These are phyloP conservation scores for Haberlea rhodopensis DNA, from an alignment of 257 asterid species.

Conservation along the genomic window DNA sequence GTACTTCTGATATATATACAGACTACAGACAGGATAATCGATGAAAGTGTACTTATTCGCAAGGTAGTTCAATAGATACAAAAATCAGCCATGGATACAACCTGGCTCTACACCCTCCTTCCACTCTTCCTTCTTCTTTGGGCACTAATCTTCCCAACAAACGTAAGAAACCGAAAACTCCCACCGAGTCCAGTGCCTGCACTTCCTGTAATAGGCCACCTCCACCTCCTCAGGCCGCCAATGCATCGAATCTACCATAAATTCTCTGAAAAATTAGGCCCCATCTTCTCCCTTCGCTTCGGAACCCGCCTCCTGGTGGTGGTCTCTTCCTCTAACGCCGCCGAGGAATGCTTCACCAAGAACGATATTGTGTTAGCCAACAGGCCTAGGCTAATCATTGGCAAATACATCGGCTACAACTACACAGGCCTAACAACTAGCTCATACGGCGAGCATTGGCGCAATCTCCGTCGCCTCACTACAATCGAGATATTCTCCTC, in stretches of 20 bases:
- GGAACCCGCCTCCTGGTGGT: constrained; percentile 22
- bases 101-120: not conserved
- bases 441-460: constrained; percentile 11
- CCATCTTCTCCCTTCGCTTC: constrained; percentile 16
- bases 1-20: no score
- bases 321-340: constrained; percentile 2
- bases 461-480: not conserved
- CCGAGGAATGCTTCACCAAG: not conserved
- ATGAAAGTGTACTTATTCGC: no score
- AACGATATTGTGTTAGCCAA: constrained; percentile 20
- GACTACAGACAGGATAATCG: no score
- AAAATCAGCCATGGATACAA: not conserved
- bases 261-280: constrained; percentile 13
- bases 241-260: constrained; percentile 10
- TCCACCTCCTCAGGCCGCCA: constrained; percentile 18
- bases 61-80: no score
- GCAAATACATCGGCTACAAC: constrained; percentile 20
- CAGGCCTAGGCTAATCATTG: constrained; percentile 7
- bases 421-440: not conserved
- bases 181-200: constrained; percentile 20
- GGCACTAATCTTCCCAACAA: not conserved
- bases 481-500: constrained; percentile 12
- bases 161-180: not conserved
- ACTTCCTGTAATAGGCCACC: constrained; percentile 23
- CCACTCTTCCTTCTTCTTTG: not conserved